phyloP scores from a whole-genome alignment of 2,329 filamentous ascomycete genomes.

The Calonectria pseudoturangicola region DNA sequence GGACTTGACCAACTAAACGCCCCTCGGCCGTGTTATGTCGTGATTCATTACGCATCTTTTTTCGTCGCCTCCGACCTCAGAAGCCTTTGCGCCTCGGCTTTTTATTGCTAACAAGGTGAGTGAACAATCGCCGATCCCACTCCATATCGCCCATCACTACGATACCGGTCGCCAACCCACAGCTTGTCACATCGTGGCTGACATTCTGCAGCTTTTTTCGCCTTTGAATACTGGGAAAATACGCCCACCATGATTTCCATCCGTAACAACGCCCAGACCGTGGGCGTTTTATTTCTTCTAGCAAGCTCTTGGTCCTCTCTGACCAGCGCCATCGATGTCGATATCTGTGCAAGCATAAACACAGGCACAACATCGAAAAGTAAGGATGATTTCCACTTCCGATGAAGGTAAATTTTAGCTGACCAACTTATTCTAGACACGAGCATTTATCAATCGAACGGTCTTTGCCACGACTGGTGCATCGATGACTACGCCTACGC shows the following conservation, averaged over 20 bases:
- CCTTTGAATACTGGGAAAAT: constrained; percentile 27
- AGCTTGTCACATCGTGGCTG: constrained; percentile 2
- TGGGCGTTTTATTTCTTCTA: constrained; percentile 52
- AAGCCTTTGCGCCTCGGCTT: constrained; percentile 39
- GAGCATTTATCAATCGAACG: constrained; percentile 80
- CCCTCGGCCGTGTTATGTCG: constrained; percentile 48
- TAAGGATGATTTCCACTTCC: constrained; percentile 45
- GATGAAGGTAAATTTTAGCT: neutral
- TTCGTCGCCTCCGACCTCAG: constrained; percentile 48
- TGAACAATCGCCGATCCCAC: constrained; percentile 28
- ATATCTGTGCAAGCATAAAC: constrained; percentile 62
- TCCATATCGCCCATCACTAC: neutral
- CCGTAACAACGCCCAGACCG: constrained; percentile 45
- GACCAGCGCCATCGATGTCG: constrained; percentile 53
- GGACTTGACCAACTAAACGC: constrained; percentile 49
- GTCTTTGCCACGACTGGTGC: constrained; percentile 79
- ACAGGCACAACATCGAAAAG: constrained; percentile 58
- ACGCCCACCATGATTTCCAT: constrained; percentile 49
- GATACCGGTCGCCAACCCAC: neutral
- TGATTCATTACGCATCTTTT: constrained; percentile 49
- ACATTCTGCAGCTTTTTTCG: neutral
- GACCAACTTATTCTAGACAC: constrained; percentile 62
- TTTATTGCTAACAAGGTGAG: constrained; percentile 51
- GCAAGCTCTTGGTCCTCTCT: constrained; percentile 50
- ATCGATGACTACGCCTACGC: constrained; percentile 77